Evolutionary conservation across 148 eudicot species (phyloP), one percentile per base, ranked within the genome.

Genomic region (Diospyros kaki): DNA sequence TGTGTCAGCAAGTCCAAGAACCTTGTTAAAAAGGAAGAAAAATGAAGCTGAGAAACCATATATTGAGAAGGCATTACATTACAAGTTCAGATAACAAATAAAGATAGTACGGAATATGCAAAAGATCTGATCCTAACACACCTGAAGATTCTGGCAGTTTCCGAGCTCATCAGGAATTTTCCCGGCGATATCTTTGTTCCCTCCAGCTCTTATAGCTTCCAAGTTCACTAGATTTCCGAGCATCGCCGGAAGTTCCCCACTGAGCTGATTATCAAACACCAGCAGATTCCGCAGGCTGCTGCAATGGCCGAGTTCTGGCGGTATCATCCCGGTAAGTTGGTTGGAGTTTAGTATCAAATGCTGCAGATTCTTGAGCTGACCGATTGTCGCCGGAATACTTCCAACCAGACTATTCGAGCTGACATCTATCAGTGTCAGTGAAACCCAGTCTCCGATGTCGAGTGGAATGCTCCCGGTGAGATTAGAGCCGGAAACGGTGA

Each of bases 391-490:
- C 12, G 98, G 96, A 39, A 91, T 81, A 11, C 41, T 58, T 10
- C 98, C 94, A 4, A 81, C 85, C 60, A 93, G 89, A 70, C 79
- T 81, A 65, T 93, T 93, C 46, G 78, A 69, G 64, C 96, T 86
- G 2, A 93, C 75, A 75, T 91, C 87, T 71, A 93, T 55, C 5
- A 68, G 53, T 45, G 43, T 69, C 9, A 93, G 84, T 7, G 83
- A 73, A 76, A 73, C 38, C 58, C 85, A 82, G 52, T 86, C 88
- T 6, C 96, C 93, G 51, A 93, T 77, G 0, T 82, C 88, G 1
- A 58, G 64, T 1, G 96, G 93, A 81, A 93, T 93, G 41, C 67
- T 79, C 42, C 96, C 98, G n/a, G 96, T 90, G 79, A 93, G 83
- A 74, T 93, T 93, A 65, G 86, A 80, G 48, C 80, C 81, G 7